Conservation (phyloP, 148 eudicot genomes). For the Rhododendron ovatum region DNA sequence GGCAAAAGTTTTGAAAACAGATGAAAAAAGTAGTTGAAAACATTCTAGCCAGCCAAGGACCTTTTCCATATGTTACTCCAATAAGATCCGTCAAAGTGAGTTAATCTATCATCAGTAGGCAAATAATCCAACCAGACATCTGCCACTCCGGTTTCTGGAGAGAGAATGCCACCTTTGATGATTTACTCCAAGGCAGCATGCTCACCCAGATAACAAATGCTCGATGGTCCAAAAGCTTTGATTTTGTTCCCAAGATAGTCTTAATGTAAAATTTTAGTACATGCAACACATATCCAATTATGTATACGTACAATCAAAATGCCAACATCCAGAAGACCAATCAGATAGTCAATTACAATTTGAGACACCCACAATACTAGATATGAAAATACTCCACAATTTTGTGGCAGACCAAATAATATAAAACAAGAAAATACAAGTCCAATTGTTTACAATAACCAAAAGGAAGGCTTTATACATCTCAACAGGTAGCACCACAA, state of each 20-base stretch:
- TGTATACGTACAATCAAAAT: not conserved
- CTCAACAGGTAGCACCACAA: not conserved
- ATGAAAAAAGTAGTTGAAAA: not conserved
- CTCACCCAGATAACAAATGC: not conserved
- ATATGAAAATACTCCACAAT: not conserved
- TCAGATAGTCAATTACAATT: not conserved
- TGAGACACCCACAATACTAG: not conserved
- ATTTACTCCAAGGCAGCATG: not conserved
- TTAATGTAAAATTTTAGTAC: no score
- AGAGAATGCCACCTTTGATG: not conserved
- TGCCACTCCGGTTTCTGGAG: not conserved
- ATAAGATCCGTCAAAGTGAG: not conserved
- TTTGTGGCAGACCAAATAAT: not conserved
- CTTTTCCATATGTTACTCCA: not conserved
- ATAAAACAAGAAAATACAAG: not conserved
- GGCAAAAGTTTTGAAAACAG: not conserved
- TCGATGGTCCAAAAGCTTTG: not conserved
- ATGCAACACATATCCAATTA: not conserved
- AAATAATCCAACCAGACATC: not conserved
- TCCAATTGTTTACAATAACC: not conserved
- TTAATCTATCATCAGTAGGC: not conserved
- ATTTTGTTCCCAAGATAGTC: not conserved
- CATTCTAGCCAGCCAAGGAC: not conserved
- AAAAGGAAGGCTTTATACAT: not conserved
- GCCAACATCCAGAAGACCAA: constrained; percentile 3